Percentiles rank a stretch among this genome's conserved stretches.
Conservation (phyloP, 2,329 filamentous ascomycete genomes). For the Ophidiomyces ophidiicola region DNA sequence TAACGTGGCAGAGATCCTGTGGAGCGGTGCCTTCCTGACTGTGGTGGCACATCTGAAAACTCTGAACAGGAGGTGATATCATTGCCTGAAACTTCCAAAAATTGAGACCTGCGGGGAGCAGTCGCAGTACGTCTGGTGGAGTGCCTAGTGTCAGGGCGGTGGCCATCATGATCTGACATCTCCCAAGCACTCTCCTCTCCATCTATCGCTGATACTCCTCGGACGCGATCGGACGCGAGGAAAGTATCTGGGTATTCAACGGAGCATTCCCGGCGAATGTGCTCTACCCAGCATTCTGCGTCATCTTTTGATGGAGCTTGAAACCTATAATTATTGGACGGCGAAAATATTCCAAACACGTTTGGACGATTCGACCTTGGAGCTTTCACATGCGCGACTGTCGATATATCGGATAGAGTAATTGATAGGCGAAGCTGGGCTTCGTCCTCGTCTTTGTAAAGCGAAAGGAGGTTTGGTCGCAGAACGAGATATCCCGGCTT, state of each 20-base stretch:
- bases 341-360: slow-evolving; percentile 85
- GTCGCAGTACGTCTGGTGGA: slow-evolving; percentile 18
- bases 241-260: slow-evolving; percentile 44
- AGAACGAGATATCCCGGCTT: slow-evolving; percentile 81
- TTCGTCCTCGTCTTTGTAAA: slow-evolving; percentile 88
- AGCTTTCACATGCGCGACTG: slow-evolving; percentile 77
- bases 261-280: slow-evolving; percentile 65
- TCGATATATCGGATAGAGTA: slow-evolving; percentile 76
- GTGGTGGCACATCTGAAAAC: slow-evolving; percentile 52
- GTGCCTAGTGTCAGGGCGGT: slow-evolving; percentile 12
- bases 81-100: slow-evolving; percentile 46
- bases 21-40: slow-evolving; percentile 21
- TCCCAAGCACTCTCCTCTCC: slow-evolving; percentile 31
- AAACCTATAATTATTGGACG: slow-evolving; percentile 81
- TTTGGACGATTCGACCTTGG: slow-evolving; percentile 76
- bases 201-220: slow-evolving; percentile 17
- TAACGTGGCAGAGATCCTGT: slow-evolving; percentile 20
- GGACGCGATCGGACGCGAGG: slow-evolving; percentile 31
- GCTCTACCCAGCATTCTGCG: slow-evolving; percentile 72
- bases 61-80: slow-evolving; percentile 73
- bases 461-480: slow-evolving; percentile 74
- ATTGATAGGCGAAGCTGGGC: slow-evolving; percentile 81
- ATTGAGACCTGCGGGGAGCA: not conserved
- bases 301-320: slow-evolving; percentile 63
- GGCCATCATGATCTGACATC: slow-evolving; percentile 30